Percentiles rank a stretch among this genome's conserved stretches.
Conservation (phyloP, 2,329 filamentous ascomycete genomes). For the Penicillium sp. region DNA sequence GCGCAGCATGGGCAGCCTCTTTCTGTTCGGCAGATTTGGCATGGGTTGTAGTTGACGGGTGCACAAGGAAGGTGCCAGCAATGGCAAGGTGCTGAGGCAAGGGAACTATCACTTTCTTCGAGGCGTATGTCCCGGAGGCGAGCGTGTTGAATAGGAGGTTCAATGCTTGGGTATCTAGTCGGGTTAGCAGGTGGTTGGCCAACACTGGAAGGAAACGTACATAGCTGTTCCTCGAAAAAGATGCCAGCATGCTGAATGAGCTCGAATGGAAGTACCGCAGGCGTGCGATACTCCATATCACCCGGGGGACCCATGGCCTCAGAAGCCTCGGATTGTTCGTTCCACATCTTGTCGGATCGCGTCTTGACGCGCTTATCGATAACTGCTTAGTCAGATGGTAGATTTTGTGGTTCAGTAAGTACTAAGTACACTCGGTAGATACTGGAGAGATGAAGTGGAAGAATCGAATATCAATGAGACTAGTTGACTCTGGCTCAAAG, state of each 20-base stretch:
- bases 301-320: conserved; percentile 20
- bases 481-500: not conserved
- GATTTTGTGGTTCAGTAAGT: not conserved
- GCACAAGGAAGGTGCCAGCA: conserved; percentile 73
- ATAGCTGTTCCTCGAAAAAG: conserved; percentile 69
- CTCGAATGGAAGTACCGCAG: conserved; percentile 56
- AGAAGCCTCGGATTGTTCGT: conserved; percentile 7
- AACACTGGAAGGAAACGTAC: conserved; percentile 39
- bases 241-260: conserved; percentile 63
- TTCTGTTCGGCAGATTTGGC: conserved; percentile 57
- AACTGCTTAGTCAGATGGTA: conserved; percentile 13
- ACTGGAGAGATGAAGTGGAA: not conserved
- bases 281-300: conserved; percentile 47
- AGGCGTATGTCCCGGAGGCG: conserved; percentile 31
- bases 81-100: conserved; percentile 69
- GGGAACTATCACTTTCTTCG: conserved; percentile 57
- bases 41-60: conserved; percentile 73
- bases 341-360: conserved; percentile 10
- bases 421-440: no score
- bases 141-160: conserved; percentile 53
- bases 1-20: conserved; percentile 60
- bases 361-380: conserved; percentile 22
- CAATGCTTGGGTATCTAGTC: conserved; percentile 53
- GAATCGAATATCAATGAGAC: not conserved
- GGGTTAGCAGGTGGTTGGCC: conserved; percentile 3